Conservation (phyloP, 1,284 basidiomycete genomes). For the Vanrija sp. region DNA sequence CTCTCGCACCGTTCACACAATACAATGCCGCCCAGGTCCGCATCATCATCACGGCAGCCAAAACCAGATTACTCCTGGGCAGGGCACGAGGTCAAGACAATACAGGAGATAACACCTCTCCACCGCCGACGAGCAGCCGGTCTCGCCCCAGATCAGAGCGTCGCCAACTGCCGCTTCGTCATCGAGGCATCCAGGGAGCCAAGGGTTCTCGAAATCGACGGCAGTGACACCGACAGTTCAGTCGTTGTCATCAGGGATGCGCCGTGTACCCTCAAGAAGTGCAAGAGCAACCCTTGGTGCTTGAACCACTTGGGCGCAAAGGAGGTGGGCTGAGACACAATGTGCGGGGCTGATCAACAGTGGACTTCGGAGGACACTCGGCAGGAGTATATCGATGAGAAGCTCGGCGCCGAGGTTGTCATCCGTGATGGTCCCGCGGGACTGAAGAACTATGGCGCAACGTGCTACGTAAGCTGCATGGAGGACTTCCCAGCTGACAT, state of each 20-base stretch:
- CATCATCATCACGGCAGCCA: neutral
- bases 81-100: conserved; percentile 58
- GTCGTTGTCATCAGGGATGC: neutral
- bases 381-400: conserved; percentile 56
- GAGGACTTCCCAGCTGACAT: neutral
- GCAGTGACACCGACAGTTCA: neutral
- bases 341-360: conserved; percentile 35
- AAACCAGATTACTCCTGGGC: conserved; percentile 67
- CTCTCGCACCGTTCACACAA: neutral
- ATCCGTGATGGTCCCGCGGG: conserved; percentile 67
- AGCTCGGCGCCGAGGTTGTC: conserved; percentile 57
- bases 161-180: conserved; percentile 56
- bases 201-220: neutral
- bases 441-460: conserved; percentile 87
- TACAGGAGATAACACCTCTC: conserved; percentile 60
- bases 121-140: conserved; percentile 66
- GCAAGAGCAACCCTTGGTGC: conserved; percentile 72
- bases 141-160: conserved; percentile 55
- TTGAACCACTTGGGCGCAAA: conserved; percentile 79
- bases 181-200: neutral
- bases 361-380: conserved; percentile 56
- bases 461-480: conserved; percentile 63
- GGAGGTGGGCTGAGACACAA: conserved; percentile 45
- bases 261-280: conserved; percentile 60
- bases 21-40: neutral